Conservation (phyloP, 1,139 yeast genomes). For the Hansenula anomala region DNA sequence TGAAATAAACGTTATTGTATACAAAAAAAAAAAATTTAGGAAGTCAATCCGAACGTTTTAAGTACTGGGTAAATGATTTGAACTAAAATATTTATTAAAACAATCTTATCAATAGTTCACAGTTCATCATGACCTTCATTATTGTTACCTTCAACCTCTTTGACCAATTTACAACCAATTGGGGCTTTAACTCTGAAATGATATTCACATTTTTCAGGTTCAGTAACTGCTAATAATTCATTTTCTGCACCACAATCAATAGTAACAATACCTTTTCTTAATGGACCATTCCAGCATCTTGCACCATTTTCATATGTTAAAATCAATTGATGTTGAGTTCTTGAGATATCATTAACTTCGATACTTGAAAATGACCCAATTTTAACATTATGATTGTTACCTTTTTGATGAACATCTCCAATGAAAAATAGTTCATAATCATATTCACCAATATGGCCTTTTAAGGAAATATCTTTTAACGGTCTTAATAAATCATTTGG, state of each 20-base stretch:
- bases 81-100: no score
- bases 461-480: conserved; percentile 44
- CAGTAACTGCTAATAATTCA: conserved; percentile 62
- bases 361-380: conserved; percentile 45
- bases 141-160: not conserved
- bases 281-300: conserved; percentile 94
- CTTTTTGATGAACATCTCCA: conserved; percentile 53
- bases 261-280: conserved; percentile 61
- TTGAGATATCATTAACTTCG: conserved; percentile 20
- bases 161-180: conserved; percentile 48
- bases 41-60: no score
- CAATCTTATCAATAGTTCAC: no score
- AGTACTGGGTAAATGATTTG: no score
- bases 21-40: no score
- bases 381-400: conserved; percentile 39
- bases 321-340: conserved; percentile 27
- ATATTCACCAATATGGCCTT: conserved; percentile 59
- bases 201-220: conserved; percentile 88
- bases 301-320: conserved; percentile 62
- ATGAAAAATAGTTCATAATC: conserved; percentile 59
- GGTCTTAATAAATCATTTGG: conserved; percentile 62
- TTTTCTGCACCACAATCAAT: conserved; percentile 63
- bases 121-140: conserved; percentile 1
- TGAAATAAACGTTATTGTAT: no score
- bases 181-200: conserved; percentile 61